Evolutionary conservation across 2,329 filamentous ascomycete genomes (phyloP), one percentile per base, ranked within the genome.

Genomic region (Aspergillus felis): DNA sequence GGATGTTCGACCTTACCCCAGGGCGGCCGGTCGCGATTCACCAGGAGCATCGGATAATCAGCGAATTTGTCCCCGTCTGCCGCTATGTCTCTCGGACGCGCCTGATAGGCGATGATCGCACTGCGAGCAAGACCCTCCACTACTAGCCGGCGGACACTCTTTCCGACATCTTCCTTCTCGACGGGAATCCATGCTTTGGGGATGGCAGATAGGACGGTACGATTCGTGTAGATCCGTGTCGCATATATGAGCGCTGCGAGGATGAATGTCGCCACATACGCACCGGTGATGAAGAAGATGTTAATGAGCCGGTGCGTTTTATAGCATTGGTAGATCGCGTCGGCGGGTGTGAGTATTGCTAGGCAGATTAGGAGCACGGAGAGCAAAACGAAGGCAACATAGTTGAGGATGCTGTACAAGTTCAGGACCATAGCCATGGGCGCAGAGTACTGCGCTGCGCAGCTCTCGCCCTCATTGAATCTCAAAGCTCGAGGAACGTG

Each of bases 1-100:
- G 86, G 81, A 71, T 99, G 94, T 58, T 90, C 85, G 53, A 97
- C 86, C n/a, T 85, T 78, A 24, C 90, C 91, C 93, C 93, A 97
- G 62, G 78, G 84, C 27, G 88, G 84, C 47, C 79, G 70, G 61
- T 73, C 74, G 9, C 71, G 69, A 29, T 75, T 62, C 17, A 75
- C 62, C 14, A 68, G 55, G 41, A 76, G 69, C 61, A 61, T 63
- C 64, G 63, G 61, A 62, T 71, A 60, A 62, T 69, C 58, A 47
- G 69, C 51, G 60, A 66, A 59, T 64, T 64, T 62, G 41, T 64
- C 59, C 22, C 64, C 65, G 54, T 83, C 80, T 0, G 70, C 71
- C 27, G 75, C 71, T 7, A 81, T 65, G 69, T 90, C 81, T 44
- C 89, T 80, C 14, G 92, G 92, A 50, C 85, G 80, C 32, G 88